Percentiles rank a stretch among this genome's conserved stretches.
phyloP scores from a whole-genome alignment of 768 basidiomycete genomes.

The Tubosaeta brunneosetosa region DNA sequence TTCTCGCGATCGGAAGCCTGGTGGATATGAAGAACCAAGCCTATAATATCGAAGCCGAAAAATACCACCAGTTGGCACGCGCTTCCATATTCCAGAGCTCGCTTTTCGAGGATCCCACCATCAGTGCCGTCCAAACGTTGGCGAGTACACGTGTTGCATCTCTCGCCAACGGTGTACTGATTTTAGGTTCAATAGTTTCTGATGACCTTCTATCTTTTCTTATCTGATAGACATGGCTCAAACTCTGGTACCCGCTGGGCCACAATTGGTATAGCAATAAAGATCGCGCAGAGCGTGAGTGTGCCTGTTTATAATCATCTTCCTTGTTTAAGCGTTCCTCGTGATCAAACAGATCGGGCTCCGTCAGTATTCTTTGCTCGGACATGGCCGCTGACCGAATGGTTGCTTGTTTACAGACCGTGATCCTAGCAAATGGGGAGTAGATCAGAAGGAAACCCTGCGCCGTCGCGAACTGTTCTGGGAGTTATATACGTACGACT shows the following conservation, averaged over 20 bases:
- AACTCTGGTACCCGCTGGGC: slow-evolving; percentile 63
- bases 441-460: slow-evolving; percentile 52
- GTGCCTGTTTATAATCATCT: slow-evolving; percentile 11
- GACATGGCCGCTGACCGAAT: slow-evolving; percentile 4
- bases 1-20: slow-evolving; percentile 61
- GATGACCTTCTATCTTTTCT: slow-evolving; percentile 68
- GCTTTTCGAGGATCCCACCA: slow-evolving; percentile 64
- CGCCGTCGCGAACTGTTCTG: slow-evolving; percentile 65
- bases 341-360: slow-evolving; percentile 53
- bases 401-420: slow-evolving; percentile 42
- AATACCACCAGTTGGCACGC: slow-evolving; percentile 63
- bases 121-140: slow-evolving; percentile 63
- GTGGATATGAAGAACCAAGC: slow-evolving; percentile 53
- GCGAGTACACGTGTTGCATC: slow-evolving; percentile 34
- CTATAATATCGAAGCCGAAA: slow-evolving; percentile 65
- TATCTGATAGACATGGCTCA: slow-evolving; percentile 64
- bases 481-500: slow-evolving; percentile 45
- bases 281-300: slow-evolving; percentile 66
- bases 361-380: slow-evolving; percentile 40
- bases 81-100: slow-evolving; percentile 61
- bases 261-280: slow-evolving; percentile 65
- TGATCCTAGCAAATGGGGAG: slow-evolving; percentile 64
- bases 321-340: slow-evolving; percentile 2
- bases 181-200: slow-evolving; percentile 42
- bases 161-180: slow-evolving; percentile 29